Evolutionary conservation across 2,329 filamentous ascomycete genomes (phyloP), one percentile per base, ranked within the genome.

Genomic region (Monilinia polystroma): DNA sequence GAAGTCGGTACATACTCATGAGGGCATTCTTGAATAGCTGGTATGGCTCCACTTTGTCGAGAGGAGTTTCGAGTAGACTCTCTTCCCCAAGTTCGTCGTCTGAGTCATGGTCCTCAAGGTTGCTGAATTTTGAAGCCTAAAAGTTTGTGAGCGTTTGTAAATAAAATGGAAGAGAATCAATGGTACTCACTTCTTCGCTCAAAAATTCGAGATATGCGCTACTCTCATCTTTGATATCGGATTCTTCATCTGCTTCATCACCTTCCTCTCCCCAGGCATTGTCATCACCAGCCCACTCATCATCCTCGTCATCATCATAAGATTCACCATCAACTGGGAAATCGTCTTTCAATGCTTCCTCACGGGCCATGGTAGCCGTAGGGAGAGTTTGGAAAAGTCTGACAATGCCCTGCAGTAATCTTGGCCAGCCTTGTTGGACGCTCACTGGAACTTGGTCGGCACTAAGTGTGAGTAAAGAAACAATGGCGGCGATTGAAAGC

Each of bases 1-100:
- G 4, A 23, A 26, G 20, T 38, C 2, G 26, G 35, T 7, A 68
- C 91, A 79, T 87, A 97, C 93, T 90, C 76, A 94, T 79, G 72
- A 98, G 82, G 23, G 91, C 89, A 69, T 85, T 83, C 77, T 92
- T 90, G 85, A 99, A 97, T 69, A 97, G 82, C 76, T 89, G 86
- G 75, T 99, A 99, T 2, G 94, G 93, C 80, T 99, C 95, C 69
- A 99, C 85, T 80, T 95, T 95, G 79, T 99, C 95, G 32, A 99
- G 84, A 20, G 94, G 93, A 16, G 94, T 96, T 79, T 99, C 95
- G 2, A 99, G 86, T 63, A 98, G 83, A 77, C 93, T 94, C 74
- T 98, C 95, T 78, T 98, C 94, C 23, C 96, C 87, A 56, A 97
- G 88, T 65, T 97, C 93, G 66, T 96, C 93, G 35, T 93, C 91